Base-by-base conservation (phyloP, 192 early-diverging fungal genomes). In the Coemansia sp. region DNA sequence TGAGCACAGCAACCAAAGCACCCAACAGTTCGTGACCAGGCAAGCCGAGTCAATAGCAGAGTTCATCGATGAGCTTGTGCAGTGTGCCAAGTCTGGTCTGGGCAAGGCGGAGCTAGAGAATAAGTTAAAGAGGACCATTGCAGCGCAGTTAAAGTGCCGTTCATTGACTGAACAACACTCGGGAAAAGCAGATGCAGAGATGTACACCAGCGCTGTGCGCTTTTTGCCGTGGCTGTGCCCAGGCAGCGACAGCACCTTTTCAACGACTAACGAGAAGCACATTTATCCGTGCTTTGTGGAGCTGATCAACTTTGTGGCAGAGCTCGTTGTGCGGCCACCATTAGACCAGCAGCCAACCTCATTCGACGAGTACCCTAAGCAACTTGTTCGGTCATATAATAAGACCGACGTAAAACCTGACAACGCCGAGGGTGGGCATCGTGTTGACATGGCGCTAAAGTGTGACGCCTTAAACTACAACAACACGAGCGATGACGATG, bases 371-470 rank as follows among this genome's bases (percentile, higher is more conserved):
- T n/a, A n/a, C n/a, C n/a, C n/a, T n/a, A n/a, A n/a, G 27, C 25
- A 24, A 23, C 55, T 14, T 12, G 9, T 62, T 51, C 61, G 45
- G 29, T 49, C 61, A 1, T 62, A 48, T 32, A 2, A 37, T 15
- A 2, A 15, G 61, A 53, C 35, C 11, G 24, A 62, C 61, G 37
- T 1, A 32, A 47, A 32, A 2, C 49, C 51, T 9, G 27, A 38
- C 17, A 8, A 53, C 10, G 35, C 25, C 25, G 47, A 62, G 24
- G 35, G 22, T n/a, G 19, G n/a, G 10, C 7, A 11, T 12, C 5
- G 25, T 4, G 12, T 62, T 17, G 47, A 62, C n/a, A 50, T 62
- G 17, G 60, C 35, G 5, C 24, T 60, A n/a, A 45, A 17, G 12
- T 60, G 58, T 17, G 41, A 60, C 12, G 8, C 8, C 5, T n/a